Conservation (phyloP, 805 yeast species). For the Deakozyma indianensis region DNA sequence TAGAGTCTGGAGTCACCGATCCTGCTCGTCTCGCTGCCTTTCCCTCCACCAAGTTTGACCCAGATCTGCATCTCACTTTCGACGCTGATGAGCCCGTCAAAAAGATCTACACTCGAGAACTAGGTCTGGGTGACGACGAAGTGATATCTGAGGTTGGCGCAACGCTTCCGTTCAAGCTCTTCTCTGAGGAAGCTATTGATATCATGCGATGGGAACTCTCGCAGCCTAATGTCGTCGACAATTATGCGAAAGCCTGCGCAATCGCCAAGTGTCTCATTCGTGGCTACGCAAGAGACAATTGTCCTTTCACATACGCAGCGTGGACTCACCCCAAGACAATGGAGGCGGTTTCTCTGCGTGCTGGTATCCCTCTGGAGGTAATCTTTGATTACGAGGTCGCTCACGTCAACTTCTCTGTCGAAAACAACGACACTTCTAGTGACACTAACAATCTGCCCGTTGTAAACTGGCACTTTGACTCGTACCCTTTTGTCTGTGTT, state of each 20-base stretch:
- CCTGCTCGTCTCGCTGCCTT: not conserved
- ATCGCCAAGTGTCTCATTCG: conserved; percentile 21
- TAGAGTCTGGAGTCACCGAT: not conserved
- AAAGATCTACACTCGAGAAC: conserved; percentile 32
- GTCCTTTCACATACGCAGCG: conserved; percentile 40
- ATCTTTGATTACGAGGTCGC: conserved; percentile 48
- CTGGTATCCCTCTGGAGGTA: conserved; percentile 40
- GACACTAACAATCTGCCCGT: conserved; percentile 22
- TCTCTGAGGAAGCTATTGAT: conserved; percentile 44
- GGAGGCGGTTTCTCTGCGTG: conserved; percentile 40
- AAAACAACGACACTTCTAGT: not conserved
- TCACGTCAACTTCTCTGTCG: conserved; percentile 30
- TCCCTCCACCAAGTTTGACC: conserved; percentile 19
- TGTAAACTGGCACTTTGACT: conserved; percentile 50
- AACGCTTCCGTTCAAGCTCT: conserved; percentile 44
- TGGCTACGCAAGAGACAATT: conserved; percentile 32
- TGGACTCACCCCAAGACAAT: conserved; percentile 46
- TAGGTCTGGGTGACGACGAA: conserved; percentile 28
- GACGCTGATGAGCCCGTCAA: conserved; percentile 15
- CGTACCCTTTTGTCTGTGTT: conserved; percentile 56
- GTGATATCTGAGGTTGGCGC: conserved; percentile 39
- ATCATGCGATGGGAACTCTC: conserved; percentile 41
- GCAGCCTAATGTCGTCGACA: conserved; percentile 21
- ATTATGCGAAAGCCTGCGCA: conserved; percentile 13
- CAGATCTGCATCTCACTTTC: conserved; percentile 22